Evolutionary conservation across 129 eudicot species (phyloP), one percentile per base, ranked within the genome.

Genomic region (Flaveria bidentis): DNA sequence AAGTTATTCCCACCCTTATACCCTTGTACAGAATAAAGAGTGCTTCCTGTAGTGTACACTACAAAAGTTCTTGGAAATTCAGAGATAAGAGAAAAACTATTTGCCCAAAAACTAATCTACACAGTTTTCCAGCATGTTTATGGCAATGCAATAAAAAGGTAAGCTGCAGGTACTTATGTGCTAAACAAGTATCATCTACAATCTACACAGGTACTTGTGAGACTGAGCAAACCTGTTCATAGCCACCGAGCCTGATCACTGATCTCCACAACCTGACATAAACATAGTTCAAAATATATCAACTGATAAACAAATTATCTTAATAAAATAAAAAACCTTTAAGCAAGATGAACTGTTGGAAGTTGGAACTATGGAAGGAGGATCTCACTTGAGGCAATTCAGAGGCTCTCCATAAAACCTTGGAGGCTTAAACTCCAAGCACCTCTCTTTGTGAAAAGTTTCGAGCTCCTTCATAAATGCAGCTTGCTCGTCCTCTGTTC

Each of bases 191-290:
- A 23, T 61, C 1, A 57, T 76, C 25, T 3, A 23, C 30, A 33
- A 20, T 20, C 22, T 20, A 20, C 22, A 20, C 22, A 20, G 22
- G 22, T 20, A 20, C 44, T 41, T 57, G 17, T 66, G 76, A 72
- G 62, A 55, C 41, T 9, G 26, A 3, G 41, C 26, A 51, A 60
- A 90, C 98, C 92, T 90, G 90, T 76, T 93, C 98, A 64, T 93
- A 90, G 78, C 98, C 98, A 55, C 98, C 98, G 25, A 85, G 88
- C 79, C 84, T 85, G 75, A 93, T 61, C 52, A 93, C 98, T 3
- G 95, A 83, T 85, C 96, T 90, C 96, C 96, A 93, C 67, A 93
- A 82, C 92, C 98, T 93, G 74, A 77, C 58, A 55, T 30, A 23
- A 55, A 75, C 13, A 70, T 62, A 80, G 26, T 56, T 47, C 33